A percentile compares a stretch with the other conserved stretches of the same genome.
These are phyloP conservation scores for Hyphopichia pseudoburtonii DNA, from an alignment of 1,139 yeast genomes.

Conservation along the genomic window DNA sequence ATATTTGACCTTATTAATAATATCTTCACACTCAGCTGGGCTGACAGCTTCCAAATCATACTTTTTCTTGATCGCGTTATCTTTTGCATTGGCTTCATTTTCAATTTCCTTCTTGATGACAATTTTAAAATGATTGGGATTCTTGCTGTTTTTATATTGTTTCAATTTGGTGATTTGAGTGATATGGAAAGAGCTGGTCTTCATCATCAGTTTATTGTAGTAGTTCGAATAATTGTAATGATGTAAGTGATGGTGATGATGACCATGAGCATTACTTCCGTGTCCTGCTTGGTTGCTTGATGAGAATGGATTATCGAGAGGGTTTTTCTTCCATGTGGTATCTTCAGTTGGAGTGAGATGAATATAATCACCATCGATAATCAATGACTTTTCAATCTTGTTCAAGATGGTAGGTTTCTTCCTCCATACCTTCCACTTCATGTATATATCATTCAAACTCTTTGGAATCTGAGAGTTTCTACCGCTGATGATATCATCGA, in stretches of 20 bases:
- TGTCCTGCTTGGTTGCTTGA: constrained; percentile 11
- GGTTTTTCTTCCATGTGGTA: constrained; percentile 51
- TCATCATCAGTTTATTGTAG: constrained; percentile 50
- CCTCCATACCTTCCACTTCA: constrained; percentile 79
- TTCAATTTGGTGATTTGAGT: constrained; percentile 76
- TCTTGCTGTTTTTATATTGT: constrained; percentile 62
- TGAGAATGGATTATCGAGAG: constrained; percentile 30
- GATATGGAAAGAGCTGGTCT: constrained; percentile 85
- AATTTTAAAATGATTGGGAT: constrained; percentile 79
- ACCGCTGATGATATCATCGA: constrained; percentile 38
- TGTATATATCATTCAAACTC: constrained; percentile 40
- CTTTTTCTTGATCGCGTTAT: constrained; percentile 53
- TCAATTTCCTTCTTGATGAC: constrained; percentile 64
- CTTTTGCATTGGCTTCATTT: constrained; percentile 36
- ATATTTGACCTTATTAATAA: constrained; percentile 64
- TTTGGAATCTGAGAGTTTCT: constrained; percentile 35
- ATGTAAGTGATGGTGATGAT: constrained; percentile 43
- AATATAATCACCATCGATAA: constrained; percentile 90
- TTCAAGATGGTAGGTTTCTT: constrained; percentile 82
- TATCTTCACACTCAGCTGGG: constrained; percentile 65
- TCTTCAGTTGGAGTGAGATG: constrained; percentile 82
- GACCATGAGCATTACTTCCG: constrained; percentile 17
- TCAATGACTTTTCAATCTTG: constrained; percentile 78
- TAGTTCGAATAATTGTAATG: constrained; percentile 54
- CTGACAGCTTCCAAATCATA: constrained; percentile 82